Evolutionary conservation across 1,139 yeast species (phyloP).

Genomic region (Scheffersomyces quercinus): DNA sequence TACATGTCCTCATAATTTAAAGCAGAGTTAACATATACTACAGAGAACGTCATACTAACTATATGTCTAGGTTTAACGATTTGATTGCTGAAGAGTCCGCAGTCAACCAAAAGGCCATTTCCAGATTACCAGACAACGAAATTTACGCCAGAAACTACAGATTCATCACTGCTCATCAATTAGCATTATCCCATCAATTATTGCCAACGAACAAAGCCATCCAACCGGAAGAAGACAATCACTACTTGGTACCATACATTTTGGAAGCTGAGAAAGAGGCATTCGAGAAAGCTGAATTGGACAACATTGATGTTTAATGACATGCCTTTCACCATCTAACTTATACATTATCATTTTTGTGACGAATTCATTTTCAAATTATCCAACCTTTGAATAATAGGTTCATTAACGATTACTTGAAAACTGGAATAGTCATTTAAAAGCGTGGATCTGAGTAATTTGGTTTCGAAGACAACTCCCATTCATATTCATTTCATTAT

Average conservation of each 20-base stretch:
- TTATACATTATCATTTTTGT: too few species aligned
- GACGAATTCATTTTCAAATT: too few species aligned
- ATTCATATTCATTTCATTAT: too few species aligned
- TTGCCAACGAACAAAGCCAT: slow-evolving; percentile 80
- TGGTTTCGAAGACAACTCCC: too few species aligned
- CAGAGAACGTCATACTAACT: slow-evolving; percentile 16
- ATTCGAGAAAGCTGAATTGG: slow-evolving; percentile 83
- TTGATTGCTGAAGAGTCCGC: slow-evolving; percentile 85
- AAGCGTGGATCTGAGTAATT: too few species aligned
- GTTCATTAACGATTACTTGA: too few species aligned
- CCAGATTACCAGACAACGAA: slow-evolving; percentile 82
- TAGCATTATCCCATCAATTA: slow-evolving; percentile 78
- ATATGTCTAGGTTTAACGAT: slow-evolving; percentile 64
- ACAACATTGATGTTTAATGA: slow-evolving; percentile 58
- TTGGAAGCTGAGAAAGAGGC: slow-evolving; percentile 94
- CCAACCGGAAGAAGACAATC: slow-evolving; percentile 79
- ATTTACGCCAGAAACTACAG: slow-evolving; percentile 91
- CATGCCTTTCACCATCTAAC: too few species aligned
- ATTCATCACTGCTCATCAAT: slow-evolving; percentile 88
- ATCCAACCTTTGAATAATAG: too few species aligned
- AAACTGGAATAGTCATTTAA: too few species aligned
- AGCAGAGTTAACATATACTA: too few species aligned
- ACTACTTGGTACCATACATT: slow-evolving; percentile 84
- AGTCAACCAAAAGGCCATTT: slow-evolving; percentile 79
- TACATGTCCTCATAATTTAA: background rate